Evolutionary conservation across 805 yeast species (phyloP), one percentile per base, ranked within the genome.

Genomic region (Saccharomycopsis selenospora): DNA sequence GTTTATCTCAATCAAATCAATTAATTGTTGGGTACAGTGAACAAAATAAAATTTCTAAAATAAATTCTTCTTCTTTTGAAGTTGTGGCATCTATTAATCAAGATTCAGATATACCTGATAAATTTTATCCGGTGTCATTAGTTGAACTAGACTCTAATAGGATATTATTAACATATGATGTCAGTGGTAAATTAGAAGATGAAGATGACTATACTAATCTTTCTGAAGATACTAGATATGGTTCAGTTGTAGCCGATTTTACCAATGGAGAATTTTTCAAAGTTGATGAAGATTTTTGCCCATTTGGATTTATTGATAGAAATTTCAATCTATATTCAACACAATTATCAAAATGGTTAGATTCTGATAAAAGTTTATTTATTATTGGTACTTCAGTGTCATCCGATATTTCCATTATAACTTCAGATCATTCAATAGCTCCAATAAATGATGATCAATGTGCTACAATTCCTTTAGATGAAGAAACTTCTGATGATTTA

Each of bases 401-500:
- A 0, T 71, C 85, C 2, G 95, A 85, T 47, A 58, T 85, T 13
- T 64, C 76, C 5, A 64, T 81, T 1, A 50, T 75, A 23, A 68
- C 77, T 2, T 56, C 66, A 1, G 43, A 55, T 0, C 62, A 63
- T 17, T 59, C 68, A 2, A 57, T 82, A 1, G 66, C 66, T 26
- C 80, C 80, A 6, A 62, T 74, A 2, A 84, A 83, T 56, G 96
- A 89, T 58, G 69, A 80, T 3, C 79, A 77, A 56, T 71, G 85
- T 44, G 95, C 95, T 0, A 73, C 78, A 23, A 67, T 87, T 53
- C 95, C 96, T 1, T 67, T 86, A 56, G 77, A 77, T 58, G 81
- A 77, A 6, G 80, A 70, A 2, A 67, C 81, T 0, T 81, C 75
- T 42, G 81, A 75, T 45, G 95, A 87, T 57, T 75, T 84, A 11